Evolutionary conservation across 305 asterid species (phyloP), one percentile per base, ranked within the genome.

Genomic region (Rubia balearica): DNA sequence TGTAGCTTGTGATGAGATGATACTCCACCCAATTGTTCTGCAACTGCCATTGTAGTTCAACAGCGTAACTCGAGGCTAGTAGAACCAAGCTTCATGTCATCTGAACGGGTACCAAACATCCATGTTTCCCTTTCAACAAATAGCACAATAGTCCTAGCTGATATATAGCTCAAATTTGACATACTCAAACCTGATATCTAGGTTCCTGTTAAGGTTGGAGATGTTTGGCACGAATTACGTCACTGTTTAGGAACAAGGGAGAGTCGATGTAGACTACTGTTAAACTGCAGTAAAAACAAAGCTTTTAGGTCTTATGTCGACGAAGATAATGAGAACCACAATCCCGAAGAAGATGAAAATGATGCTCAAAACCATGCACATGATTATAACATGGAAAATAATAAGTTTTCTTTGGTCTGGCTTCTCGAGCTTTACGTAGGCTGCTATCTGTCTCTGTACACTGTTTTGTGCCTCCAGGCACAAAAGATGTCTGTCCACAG

Each of bases 181-280:
- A 80, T 82, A 79, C 83, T 94, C 96, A 11, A 79, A 89, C 38
- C 81, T 83, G 14, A 89, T 91, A 45, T 80, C 76, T 75, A 94
- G 72, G 69, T 86, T 94, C 83, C 79, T 78, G 69, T 89, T 94
- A 3, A 97, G 98, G 76, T 94, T 94, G 5, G 98, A 81, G 65
- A 94, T 82, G 66, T 94, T 94, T 5, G 94, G 96, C 13, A 86
- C 77, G 33, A 94, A 83, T 80, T 41, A 85, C 71, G 8, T 94
- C 97, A 3, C 86, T 86, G 21, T 86, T 85, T 49, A 89, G 74
- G 55, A 77, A 83, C 75, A 81, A 76, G 0, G 89, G 91, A 1
- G 87, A 80, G 49, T 82, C 79, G 41, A 88, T 69, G 75, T 83
- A 88, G 81, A 84, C 69, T 33, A 86, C 82, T 11, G 75, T 74